Conservation (phyloP, 2,329 filamentous ascomycete genomes). For the Verticillium albo-atrum region DNA sequence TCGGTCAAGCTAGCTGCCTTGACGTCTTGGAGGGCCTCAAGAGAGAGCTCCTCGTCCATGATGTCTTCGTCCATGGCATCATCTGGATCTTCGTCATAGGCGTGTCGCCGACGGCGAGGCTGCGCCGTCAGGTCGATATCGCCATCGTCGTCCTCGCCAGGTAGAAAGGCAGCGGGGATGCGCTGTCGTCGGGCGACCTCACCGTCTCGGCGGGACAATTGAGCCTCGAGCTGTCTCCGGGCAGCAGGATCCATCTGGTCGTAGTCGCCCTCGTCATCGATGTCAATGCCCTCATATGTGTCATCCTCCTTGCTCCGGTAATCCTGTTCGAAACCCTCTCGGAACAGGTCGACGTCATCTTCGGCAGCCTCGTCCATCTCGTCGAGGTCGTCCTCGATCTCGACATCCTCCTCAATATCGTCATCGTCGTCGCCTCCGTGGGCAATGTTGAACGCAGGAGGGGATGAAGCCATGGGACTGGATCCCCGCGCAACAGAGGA, state of each 20-base stretch:
- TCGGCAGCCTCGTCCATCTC: slow-evolving; percentile 80
- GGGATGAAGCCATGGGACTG: slow-evolving; percentile 63
- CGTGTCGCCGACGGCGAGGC: slow-evolving; percentile 77
- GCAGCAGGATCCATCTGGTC: slow-evolving; percentile 63
- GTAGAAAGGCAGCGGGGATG: slow-evolving; percentile 69
- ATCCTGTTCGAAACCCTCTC: slow-evolving; percentile 67
- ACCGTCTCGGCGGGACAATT: slow-evolving; percentile 68
- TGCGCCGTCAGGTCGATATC: slow-evolving; percentile 82
- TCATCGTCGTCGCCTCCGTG: slow-evolving; percentile 68
- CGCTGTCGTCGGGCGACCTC: slow-evolving; percentile 63
- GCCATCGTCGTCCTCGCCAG: slow-evolving; percentile 79
- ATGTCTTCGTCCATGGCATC: slow-evolving; percentile 90
- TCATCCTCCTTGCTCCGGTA: slow-evolving; percentile 65
- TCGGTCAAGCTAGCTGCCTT: slow-evolving; percentile 92
- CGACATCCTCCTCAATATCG: slow-evolving; percentile 66
- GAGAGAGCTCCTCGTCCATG: slow-evolving; percentile 90
- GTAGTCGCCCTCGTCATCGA: slow-evolving; percentile 76
- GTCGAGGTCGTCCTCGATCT: slow-evolving; percentile 68
- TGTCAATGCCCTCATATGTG: slow-evolving; percentile 62
- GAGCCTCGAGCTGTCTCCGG: slow-evolving; percentile 66
- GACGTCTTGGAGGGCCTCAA: slow-evolving; percentile 87
- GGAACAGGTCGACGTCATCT: slow-evolving; percentile 75
- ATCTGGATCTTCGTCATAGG: slow-evolving; percentile 92
- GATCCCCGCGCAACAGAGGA: slow-evolving; percentile 50
- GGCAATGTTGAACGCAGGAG: slow-evolving; percentile 59